phyloP scores from a whole-genome alignment of 768 basidiomycete species.

The Collybia sordida region DNA sequence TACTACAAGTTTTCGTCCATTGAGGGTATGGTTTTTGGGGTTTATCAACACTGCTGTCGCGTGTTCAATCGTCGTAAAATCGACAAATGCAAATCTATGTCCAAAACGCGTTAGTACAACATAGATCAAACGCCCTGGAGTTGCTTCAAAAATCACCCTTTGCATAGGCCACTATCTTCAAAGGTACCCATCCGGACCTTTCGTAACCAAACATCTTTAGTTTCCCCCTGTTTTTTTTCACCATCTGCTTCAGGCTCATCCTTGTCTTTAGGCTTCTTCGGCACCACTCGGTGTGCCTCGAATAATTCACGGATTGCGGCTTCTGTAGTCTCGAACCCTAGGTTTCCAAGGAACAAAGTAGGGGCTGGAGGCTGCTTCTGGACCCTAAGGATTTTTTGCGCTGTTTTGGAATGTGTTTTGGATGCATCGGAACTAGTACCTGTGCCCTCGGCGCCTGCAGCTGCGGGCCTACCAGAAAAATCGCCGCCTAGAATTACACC shows the following conservation, averaged over 20 bases:
- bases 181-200: conserved; percentile 95
- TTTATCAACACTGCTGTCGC: conserved; percentile 85
- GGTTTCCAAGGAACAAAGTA: conserved; percentile 91
- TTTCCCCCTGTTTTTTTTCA: conserved; percentile 24
- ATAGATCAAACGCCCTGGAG: not conserved
- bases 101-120: not conserved
- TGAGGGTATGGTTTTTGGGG: conserved; percentile 78
- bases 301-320: conserved; percentile 71
- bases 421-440: conserved; percentile 31
- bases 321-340: conserved; percentile 88
- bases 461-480: conserved; percentile 67
- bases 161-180: conserved; percentile 92
- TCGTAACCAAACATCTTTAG: conserved; percentile 58
- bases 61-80: conserved; percentile 77
- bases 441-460: conserved; percentile 33
- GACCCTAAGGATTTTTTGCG: conserved; percentile 70
- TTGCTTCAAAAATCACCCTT: conserved; percentile 66
- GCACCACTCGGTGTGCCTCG: conserved; percentile 57
- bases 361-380: conserved; percentile 86
- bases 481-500: conserved; percentile 58
- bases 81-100: conserved; percentile 88
- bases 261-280: conserved; percentile 29
- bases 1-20: conserved; percentile 82
- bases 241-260: conserved; percentile 23
- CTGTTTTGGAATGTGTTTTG: conserved; percentile 58